A percentile compares a stretch with the other conserved stretches of the same genome.
Conservation (phyloP, 352 stramenopile genomes). For the Globisporangium heterothallicum region DNA sequence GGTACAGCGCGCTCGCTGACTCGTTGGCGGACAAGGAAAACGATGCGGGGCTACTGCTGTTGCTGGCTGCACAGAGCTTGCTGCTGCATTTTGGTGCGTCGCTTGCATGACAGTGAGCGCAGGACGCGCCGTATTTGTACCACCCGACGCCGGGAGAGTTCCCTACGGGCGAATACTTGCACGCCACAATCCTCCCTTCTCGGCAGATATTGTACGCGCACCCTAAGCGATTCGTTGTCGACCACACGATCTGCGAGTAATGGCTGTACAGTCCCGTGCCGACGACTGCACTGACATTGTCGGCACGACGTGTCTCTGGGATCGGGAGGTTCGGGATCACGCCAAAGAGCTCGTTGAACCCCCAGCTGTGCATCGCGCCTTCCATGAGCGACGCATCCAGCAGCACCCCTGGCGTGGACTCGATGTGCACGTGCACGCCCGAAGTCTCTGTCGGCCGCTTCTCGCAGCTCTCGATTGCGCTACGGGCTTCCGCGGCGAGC, state of each 20-base stretch:
- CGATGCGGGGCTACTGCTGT: neutral
- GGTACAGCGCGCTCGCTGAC: constrained; percentile 1
- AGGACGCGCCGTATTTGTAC: constrained; percentile 6
- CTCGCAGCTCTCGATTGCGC: constrained; percentile 8
- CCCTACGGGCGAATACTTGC: constrained; percentile 11
- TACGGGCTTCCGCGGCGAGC: constrained; percentile 9
- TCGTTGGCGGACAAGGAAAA: neutral
- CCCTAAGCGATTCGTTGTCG: constrained; percentile 11
- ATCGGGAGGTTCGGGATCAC: constrained; percentile 6
- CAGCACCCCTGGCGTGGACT: constrained; percentile 8
- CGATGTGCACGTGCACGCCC: constrained; percentile 10
- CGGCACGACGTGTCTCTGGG: neutral
- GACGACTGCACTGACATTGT: neutral
- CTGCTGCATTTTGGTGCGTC: neutral
- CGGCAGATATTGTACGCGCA: constrained; percentile 12
- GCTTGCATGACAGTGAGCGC: constrained; percentile 3
- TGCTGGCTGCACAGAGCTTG: constrained; percentile 3
- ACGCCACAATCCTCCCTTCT: constrained; percentile 6
- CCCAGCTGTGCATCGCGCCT: constrained; percentile 12
- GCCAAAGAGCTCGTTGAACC: constrained; percentile 9
- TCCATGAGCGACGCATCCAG: constrained; percentile 11
- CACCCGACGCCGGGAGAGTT: constrained; percentile 2
- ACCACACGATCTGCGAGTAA: constrained; percentile 17
- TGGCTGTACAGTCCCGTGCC: constrained; percentile 6
- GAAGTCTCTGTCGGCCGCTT: neutral